Evolutionary conservation across 148 eudicot genomes (phyloP).

Genomic region (Chenopodium formosanum): DNA sequence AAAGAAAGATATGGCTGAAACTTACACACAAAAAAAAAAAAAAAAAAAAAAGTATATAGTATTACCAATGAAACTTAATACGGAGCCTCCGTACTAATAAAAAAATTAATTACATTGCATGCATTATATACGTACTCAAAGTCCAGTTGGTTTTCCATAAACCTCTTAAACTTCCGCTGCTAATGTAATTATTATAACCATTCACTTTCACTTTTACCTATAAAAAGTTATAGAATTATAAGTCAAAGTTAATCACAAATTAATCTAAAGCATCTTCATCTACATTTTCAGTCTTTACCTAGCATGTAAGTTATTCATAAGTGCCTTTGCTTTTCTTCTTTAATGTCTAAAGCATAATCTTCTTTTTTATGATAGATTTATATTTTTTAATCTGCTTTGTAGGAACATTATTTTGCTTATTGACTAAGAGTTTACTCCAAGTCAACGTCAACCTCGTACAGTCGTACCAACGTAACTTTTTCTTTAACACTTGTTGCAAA

Average conservation of each 20-base stretch:
- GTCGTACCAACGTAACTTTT: not conserved
- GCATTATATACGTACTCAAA: too few relatives aligned
- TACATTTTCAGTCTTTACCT: not conserved
- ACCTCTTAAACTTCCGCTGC: not conserved
- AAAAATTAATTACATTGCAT: too few relatives aligned
- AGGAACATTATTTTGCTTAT: not conserved
- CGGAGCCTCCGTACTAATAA: too few relatives aligned
- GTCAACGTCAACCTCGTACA: not conserved
- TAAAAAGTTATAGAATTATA: too few relatives aligned
- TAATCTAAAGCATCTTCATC: not conserved
- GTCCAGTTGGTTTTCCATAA: too few relatives aligned
- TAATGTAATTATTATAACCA: not conserved
- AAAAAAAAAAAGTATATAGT: too few relatives aligned
- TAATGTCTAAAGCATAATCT: not conserved
- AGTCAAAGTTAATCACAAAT: too few relatives aligned
- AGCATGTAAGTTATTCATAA: not conserved
- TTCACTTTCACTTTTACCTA: not conserved
- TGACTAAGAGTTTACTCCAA: constrained; percentile 5
- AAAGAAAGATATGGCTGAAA: too few relatives aligned
- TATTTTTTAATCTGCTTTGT: not conserved
- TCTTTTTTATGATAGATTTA: too few relatives aligned
- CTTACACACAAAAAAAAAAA: too few relatives aligned
- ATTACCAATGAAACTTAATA: too few relatives aligned
- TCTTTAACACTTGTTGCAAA: not conserved
- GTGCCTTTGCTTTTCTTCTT: not conserved